phyloP scores from a whole-genome alignment of 2,329 filamentous ascomycete species.

The Phaeosphaeriaceae sp. region DNA sequence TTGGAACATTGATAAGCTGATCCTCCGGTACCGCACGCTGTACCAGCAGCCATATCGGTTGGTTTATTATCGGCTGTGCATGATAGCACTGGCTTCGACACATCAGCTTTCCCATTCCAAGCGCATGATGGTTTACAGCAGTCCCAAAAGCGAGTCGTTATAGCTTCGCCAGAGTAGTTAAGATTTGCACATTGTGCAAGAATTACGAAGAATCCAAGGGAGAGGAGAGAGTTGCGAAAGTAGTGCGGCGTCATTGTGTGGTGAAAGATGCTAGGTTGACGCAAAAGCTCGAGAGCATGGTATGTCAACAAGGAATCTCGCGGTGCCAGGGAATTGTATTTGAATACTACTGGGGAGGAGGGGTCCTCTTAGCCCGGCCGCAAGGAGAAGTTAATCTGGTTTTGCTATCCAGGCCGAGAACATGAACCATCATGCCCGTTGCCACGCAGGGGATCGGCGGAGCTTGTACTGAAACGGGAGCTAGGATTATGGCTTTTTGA shows the following conservation, averaged over 20 bases:
- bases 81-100: constrained; percentile 59
- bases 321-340: constrained; percentile 42
- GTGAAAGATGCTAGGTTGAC: constrained; percentile 35
- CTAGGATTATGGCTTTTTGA: constrained; percentile 25
- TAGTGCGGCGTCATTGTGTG: constrained; percentile 43
- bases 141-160: constrained; percentile 56
- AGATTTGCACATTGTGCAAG: constrained; percentile 25
- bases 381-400: constrained; percentile 46
- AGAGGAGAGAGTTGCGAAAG: constrained; percentile 34
- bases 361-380: constrained; percentile 43
- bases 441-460: constrained; percentile 43
- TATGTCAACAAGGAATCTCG: constrained; percentile 38
- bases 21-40: constrained; percentile 62
- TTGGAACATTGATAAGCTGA: constrained; percentile 63
- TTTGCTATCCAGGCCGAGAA: constrained; percentile 41
- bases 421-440: constrained; percentile 38
- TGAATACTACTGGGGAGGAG: constrained; percentile 40
- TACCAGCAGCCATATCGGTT: constrained; percentile 55
- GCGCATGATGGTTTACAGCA: constrained; percentile 75
- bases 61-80: constrained; percentile 64
- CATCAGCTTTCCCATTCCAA: constrained; percentile 63
- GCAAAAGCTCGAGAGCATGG: constrained; percentile 40
- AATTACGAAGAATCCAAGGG: constrained; percentile 32
- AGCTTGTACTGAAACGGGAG: constrained; percentile 38
- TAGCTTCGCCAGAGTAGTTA: constrained; percentile 38